These are phyloP conservation scores for Ophiocordyceps sinensis DNA, from an alignment of 2,329 filamentous ascomycete genomes.

Conservation along the genomic window DNA sequence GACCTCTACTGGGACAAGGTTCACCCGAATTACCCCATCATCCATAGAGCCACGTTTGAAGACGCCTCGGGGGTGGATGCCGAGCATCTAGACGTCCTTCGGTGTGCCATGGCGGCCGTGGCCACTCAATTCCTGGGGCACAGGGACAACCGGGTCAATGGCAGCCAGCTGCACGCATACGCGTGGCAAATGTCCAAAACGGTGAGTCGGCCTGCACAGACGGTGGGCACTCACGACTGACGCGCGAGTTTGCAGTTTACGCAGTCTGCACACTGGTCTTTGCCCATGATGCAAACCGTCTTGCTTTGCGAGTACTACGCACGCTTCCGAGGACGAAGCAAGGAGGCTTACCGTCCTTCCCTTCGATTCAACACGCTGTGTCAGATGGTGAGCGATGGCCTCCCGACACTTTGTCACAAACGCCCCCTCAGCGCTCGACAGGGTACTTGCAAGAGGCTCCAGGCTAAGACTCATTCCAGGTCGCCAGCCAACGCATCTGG, in stretches of 20 bases:
- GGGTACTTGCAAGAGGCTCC: background rate
- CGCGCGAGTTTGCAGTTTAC: conserved; percentile 19
- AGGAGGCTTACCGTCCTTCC: conserved; percentile 31
- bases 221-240: background rate
- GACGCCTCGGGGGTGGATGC: conserved; percentile 13
- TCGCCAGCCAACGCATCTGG: conserved; percentile 18
- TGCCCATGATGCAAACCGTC: conserved; percentile 37
- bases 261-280: conserved; percentile 21
- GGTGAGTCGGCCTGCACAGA: conserved; percentile 23
- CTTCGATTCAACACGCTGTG: conserved; percentile 34
- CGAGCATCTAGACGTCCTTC: conserved; percentile 27
- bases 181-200: conserved; percentile 33
- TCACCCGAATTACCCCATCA: conserved; percentile 31
- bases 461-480: conserved; percentile 22
- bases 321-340: conserved; percentile 36
- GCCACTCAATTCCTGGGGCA: conserved; percentile 34
- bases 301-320: conserved; percentile 40
- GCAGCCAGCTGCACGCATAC: conserved; percentile 34
- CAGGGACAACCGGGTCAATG: conserved; percentile 34
- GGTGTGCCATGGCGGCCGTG: conserved; percentile 42
- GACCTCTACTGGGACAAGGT: conserved; percentile 39
- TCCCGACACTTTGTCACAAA: too few species aligned
- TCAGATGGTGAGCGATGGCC: conserved; percentile 33
- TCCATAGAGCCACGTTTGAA: conserved; percentile 33
- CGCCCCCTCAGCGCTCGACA: too few species aligned